phyloP scores from a whole-genome alignment of 1,284 basidiomycete genomes.

The Puccinia novopanici region DNA sequence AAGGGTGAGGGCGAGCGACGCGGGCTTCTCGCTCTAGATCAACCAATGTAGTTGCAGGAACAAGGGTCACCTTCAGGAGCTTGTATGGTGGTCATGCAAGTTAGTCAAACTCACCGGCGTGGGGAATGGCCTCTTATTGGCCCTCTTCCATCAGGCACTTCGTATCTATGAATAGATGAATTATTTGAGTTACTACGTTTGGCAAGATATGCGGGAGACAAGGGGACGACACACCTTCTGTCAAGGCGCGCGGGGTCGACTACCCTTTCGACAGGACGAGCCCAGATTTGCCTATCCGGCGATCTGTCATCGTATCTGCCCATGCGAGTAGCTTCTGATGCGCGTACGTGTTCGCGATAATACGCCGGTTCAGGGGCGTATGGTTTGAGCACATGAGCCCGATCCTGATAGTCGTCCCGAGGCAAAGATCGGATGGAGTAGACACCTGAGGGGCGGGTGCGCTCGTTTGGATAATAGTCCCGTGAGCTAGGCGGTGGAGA shows the following conservation, averaged over 20 bases:
- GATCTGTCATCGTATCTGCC: constrained; percentile 9
- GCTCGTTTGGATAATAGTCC: background rate
- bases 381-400: background rate
- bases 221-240: background rate
- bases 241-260: background rate
- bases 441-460: background rate
- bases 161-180: background rate
- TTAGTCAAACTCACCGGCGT: background rate
- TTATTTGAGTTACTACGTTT: background rate
- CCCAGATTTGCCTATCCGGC: background rate
- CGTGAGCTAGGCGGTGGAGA: constrained; percentile 23
- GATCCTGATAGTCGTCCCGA: constrained; percentile 1
- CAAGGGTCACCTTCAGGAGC: no score
- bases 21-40: background rate
- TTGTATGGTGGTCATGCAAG: background rate
- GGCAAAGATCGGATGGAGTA: constrained; percentile 11
- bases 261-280: background rate
- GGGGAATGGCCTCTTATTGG: constrained; percentile 14
- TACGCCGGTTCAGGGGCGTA: constrained; percentile 14
- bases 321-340: constrained; percentile 7
- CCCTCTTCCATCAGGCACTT: background rate
- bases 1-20: constrained; percentile 17
- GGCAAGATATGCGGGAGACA: background rate
- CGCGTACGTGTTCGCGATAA: constrained; percentile 4
- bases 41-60: background rate